Evolutionary conservation across 2,329 filamentous ascomycete species (phyloP), one percentile per base, ranked within the genome.

Genomic region (Phyllosticta capitalensis): DNA sequence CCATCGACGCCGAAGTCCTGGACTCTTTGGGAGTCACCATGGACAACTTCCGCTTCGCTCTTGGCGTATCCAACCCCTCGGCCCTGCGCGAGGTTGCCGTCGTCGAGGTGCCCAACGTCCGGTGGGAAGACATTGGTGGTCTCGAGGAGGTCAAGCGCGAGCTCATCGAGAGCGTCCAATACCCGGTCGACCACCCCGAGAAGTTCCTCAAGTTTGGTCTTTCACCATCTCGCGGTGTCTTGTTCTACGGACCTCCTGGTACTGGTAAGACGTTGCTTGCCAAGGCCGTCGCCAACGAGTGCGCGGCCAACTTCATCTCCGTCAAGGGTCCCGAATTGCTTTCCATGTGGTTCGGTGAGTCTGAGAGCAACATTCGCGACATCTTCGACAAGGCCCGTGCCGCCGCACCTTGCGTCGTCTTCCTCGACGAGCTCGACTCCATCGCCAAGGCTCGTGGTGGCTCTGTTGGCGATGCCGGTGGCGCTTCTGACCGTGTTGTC

Each of bases 341-440:
- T 69, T 96, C 91, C 76, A 99, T 99, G 94, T 99, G 94, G 94
- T 99, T 99, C 72, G 94, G 94, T 86, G 94, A 99, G 80, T 99
- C 94, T 58, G 95, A 99, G 80, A 96, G 90, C 85, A 99, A 99
- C 79, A 97, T 99, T 66, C 90, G 94, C 73, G 94, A 99, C 75
- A 99, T 99, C 70, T 99, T 99, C 76, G 94, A 99, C 85, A 99
- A 97, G 85, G 94, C 94, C 65, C 90, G 94, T 73, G 95, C 94
- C 64, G 94, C 95, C 63, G 94, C 94, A 69, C 94, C 94, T 78
- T 99, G 95, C 69, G 90, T 99, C 64, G 94, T 99, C 68, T 99
- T 99, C 87, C 83, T 99, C 65, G 94, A 99, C 68, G 94, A 99
- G 81, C 78, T 99, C 76, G 94, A 99, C 72, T 99, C 94, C 0